Percentiles rank a stretch among this genome's conserved stretches.
These are phyloP conservation scores for Lachancea nothofagi DNA, from an alignment of 805 yeast genomes.

Conservation along the genomic window DNA sequence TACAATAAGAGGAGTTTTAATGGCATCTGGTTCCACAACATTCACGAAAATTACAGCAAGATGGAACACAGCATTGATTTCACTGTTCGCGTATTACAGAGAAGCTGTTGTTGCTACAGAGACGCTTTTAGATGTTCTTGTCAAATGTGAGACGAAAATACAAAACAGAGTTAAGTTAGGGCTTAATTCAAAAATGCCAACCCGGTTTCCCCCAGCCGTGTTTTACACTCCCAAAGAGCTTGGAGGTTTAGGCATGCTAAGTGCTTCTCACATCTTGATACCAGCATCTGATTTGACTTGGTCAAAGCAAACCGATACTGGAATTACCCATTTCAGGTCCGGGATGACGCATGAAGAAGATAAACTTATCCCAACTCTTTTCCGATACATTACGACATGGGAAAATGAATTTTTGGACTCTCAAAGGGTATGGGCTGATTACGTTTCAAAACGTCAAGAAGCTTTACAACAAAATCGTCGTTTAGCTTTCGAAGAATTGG, in stretches of 20 bases:
- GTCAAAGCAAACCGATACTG: slow-evolving; percentile 91
- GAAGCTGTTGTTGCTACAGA: slow-evolving; percentile 90
- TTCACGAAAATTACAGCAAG: slow-evolving; percentile 90
- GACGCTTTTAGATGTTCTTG: slow-evolving; percentile 69
- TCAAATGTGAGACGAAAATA: slow-evolving; percentile 85
- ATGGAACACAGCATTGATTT: slow-evolving; percentile 89
- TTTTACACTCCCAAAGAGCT: slow-evolving; percentile 95
- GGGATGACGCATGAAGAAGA: slow-evolving; percentile 84
- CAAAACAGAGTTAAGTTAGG: slow-evolving; percentile 95
- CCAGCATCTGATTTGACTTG: slow-evolving; percentile 89
- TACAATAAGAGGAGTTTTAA: slow-evolving; percentile 79
- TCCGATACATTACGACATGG: slow-evolving; percentile 92
- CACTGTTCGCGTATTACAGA: slow-evolving; percentile 83
- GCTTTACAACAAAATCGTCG: slow-evolving; percentile 83
- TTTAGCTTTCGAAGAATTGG: slow-evolving; percentile 86
- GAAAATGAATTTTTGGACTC: slow-evolving; percentile 93
- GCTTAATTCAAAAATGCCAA: slow-evolving; percentile 95
- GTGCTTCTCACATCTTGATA: slow-evolving; percentile 92
- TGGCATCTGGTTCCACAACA: slow-evolving; percentile 95
- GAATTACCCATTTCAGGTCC: slow-evolving; percentile 87
- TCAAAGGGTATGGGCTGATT: slow-evolving; percentile 96
- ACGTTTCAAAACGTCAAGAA: slow-evolving; percentile 81
- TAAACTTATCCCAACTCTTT: slow-evolving; percentile 84
- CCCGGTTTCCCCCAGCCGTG: slow-evolving; percentile 97
- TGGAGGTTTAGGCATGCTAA: slow-evolving; percentile 96